These are phyloP conservation scores for Xylariaceae sp. DNA, from an alignment of 2,329 filamentous ascomycete species.

Conservation along the genomic window DNA sequence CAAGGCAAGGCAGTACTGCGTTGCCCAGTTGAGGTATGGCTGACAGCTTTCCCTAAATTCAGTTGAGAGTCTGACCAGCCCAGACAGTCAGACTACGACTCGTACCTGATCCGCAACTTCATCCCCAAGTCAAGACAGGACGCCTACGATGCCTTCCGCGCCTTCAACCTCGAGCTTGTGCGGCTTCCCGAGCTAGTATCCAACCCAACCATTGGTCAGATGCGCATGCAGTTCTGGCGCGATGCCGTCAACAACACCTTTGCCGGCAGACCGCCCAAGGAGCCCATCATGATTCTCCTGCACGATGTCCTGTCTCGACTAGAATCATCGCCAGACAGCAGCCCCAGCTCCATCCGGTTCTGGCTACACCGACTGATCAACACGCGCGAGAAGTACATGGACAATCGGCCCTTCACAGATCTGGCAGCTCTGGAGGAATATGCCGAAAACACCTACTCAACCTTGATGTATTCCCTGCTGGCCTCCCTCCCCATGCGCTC, in stretches of 20 bases:
- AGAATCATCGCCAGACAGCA: slow-evolving; percentile 30
- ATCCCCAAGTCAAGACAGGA: slow-evolving; percentile 67
- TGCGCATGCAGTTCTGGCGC: slow-evolving; percentile 94
- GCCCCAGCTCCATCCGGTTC: slow-evolving; percentile 52
- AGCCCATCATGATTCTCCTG: slow-evolving; percentile 83
- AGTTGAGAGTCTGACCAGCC: slow-evolving; percentile 11
- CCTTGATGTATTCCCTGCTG: slow-evolving; percentile 80
- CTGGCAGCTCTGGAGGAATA: slow-evolving; percentile 75
- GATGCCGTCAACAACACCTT: slow-evolving; percentile 76
- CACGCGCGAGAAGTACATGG: slow-evolving; percentile 74
- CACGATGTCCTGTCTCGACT: slow-evolving; percentile 63
- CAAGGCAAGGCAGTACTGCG: slow-evolving; percentile 47
- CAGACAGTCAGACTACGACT: slow-evolving; percentile 83
- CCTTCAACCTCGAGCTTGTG: slow-evolving; percentile 88
- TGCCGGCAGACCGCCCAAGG: slow-evolving; percentile 70
- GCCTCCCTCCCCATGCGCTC: slow-evolving; percentile 73
- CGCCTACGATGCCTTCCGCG: slow-evolving; percentile 82
- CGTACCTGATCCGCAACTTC: slow-evolving; percentile 79
- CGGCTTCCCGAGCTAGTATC: slow-evolving; percentile 85
- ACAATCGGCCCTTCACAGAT: slow-evolving; percentile 71
- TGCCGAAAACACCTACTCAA: slow-evolving; percentile 91
- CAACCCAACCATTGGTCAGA: slow-evolving; percentile 73
- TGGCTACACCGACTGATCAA: slow-evolving; percentile 73
- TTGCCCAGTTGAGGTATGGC: slow-evolving; percentile 41
- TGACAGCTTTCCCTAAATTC: slow-evolving; percentile 1